A percentile compares a stretch with the other conserved stretches of the same genome.
Conservation (phyloP, 768 basidiomycete species). For the Neoboletus magnificus region DNA sequence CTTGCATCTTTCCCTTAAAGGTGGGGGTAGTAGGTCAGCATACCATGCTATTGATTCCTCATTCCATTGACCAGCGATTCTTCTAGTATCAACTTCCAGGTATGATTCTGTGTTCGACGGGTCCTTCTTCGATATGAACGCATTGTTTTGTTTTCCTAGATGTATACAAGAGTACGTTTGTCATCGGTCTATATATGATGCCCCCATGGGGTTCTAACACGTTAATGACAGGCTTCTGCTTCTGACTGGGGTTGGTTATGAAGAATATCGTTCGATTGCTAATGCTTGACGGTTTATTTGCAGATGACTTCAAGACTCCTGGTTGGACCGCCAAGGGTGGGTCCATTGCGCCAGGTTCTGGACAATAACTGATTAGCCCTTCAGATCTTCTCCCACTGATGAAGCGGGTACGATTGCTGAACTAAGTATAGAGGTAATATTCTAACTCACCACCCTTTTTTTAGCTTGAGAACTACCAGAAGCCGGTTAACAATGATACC, state of each 20-base stretch:
- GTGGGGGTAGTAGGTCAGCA: slow-evolving; percentile 53
- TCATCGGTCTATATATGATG: background rate
- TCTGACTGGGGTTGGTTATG: slow-evolving; percentile 60
- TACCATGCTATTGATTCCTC: background rate
- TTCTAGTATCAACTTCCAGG: slow-evolving; percentile 66
- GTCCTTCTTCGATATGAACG: background rate
- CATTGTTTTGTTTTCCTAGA: slow-evolving; percentile 27
- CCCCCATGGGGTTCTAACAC: background rate
- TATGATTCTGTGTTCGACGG: background rate
- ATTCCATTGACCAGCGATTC: background rate
- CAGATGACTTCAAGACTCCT: slow-evolving; percentile 70
- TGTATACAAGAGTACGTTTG: slow-evolving; percentile 57
- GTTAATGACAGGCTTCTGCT: slow-evolving; percentile 50
- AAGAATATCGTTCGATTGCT: background rate
- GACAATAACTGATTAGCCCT: background rate
- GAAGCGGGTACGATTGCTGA: slow-evolving; percentile 48
- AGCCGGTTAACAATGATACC: slow-evolving; percentile 61
- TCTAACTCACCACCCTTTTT: background rate
- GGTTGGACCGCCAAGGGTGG: slow-evolving; percentile 65
- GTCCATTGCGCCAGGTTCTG: slow-evolving; percentile 3
- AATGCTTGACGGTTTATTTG: background rate
- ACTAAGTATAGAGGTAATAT: background rate
- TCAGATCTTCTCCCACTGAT: slow-evolving; percentile 68
- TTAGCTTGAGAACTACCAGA: slow-evolving; percentile 74
- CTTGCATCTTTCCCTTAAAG: slow-evolving; percentile 20